Conservation (phyloP, 371 early-diverging fungal species). For the Circinella umbellata region DNA sequence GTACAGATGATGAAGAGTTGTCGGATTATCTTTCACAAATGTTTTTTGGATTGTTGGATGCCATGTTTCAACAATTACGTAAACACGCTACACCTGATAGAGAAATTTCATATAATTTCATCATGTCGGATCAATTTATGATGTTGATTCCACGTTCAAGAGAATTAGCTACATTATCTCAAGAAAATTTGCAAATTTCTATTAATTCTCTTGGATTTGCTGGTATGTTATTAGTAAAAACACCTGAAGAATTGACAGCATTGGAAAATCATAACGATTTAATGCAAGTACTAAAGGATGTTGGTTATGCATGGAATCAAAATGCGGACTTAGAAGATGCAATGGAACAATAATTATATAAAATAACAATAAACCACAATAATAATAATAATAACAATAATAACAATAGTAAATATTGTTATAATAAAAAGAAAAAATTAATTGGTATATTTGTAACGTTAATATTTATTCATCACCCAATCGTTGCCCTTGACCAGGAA, state of each 20-base stretch:
- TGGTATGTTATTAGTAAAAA: conserved; percentile 68
- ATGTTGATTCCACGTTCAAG: conserved; percentile 70
- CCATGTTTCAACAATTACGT: conserved; percentile 56
- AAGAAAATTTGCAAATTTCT: conserved; percentile 32
- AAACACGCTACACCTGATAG: conserved; percentile 26
- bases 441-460: not conserved
- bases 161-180: conserved; percentile 35
- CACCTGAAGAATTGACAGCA: conserved; percentile 53
- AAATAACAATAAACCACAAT: not conserved
- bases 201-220: conserved; percentile 78
- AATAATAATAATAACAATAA: not conserved
- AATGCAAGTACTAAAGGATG: conserved; percentile 37
- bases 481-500: conserved; percentile 25
- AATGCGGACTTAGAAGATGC: conserved; percentile 3
- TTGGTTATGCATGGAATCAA: conserved; percentile 31
- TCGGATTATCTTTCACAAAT: conserved; percentile 51
- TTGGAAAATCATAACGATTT: conserved; percentile 46
- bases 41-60: conserved; percentile 55
- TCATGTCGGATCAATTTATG: conserved; percentile 75
- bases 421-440: conserved; percentile 4
- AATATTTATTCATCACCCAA: conserved; percentile 21
- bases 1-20: conserved; percentile 25
- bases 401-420: not conserved
- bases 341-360: not conserved
- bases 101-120: conserved; percentile 63